Evolutionary conservation across 106 monocot species (phyloP).

Genomic region (Xerophyta viscosa): DNA sequence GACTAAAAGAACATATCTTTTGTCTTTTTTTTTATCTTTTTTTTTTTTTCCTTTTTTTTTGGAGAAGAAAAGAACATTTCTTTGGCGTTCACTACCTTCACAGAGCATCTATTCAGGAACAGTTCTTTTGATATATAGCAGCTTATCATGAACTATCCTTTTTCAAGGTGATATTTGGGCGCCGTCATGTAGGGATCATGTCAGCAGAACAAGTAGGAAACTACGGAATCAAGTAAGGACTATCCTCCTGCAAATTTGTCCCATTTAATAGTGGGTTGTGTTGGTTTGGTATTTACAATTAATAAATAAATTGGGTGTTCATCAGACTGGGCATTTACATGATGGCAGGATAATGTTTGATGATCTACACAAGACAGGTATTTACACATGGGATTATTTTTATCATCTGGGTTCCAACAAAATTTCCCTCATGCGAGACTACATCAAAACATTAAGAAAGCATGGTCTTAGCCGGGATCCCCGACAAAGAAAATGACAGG

Average conservation of each 20-base stretch:
- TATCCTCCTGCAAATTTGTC: no score
- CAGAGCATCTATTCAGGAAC: no score
- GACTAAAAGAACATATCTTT: no score
- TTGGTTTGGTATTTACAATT: not conserved
- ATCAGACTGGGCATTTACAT: not conserved
- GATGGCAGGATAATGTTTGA: constrained; percentile 68
- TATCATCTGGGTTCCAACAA: constrained; percentile 74
- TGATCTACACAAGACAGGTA: constrained; percentile 96
- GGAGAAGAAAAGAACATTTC: no score
- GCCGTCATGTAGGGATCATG: constrained; percentile 80
- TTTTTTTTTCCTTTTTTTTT: no score
- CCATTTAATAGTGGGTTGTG: no score
- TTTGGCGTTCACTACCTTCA: no score
- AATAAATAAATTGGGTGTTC: not conserved
- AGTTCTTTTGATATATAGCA: no score
- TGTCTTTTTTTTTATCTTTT: no score
- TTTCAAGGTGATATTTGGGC: constrained; percentile 80
- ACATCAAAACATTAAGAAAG: constrained; percentile 70
- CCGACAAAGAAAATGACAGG: constrained; percentile 27
- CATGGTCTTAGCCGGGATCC: constrained; percentile 80
- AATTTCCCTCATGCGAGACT: constrained; percentile 71
- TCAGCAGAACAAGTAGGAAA: constrained; percentile 87
- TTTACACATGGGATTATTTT: constrained; percentile 95
- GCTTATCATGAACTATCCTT: no score
- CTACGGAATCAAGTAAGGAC: constrained; percentile 59